Conservation (phyloP, 805 yeast species). For the Wickerhamiella domercqiae region DNA sequence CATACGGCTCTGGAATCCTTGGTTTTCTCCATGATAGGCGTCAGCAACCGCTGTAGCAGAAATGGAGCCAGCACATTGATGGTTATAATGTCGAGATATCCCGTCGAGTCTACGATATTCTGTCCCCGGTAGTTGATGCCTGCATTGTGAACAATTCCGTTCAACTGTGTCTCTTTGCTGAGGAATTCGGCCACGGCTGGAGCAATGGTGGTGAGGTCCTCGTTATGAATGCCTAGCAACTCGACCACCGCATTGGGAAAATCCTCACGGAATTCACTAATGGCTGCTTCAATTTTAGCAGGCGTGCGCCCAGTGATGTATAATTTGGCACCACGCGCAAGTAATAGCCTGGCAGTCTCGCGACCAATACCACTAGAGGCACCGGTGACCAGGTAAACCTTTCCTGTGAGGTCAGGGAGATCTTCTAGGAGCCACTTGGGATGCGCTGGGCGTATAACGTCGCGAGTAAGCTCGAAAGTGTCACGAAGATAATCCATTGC, state of each 20-base stretch:
- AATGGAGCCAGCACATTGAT: conserved; percentile 34
- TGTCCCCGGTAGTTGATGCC: conserved; percentile 17
- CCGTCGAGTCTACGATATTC: conserved; percentile 5
- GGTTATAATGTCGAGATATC: conserved; percentile 26
- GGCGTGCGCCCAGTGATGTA: conserved; percentile 27
- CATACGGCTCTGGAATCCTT: conserved; percentile 29
- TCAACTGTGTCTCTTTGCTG: conserved; percentile 19
- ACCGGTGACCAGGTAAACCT: conserved; percentile 22
- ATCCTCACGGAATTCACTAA: conserved; percentile 10
- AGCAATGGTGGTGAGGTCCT: conserved; percentile 30
- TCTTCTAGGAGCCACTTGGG: conserved; percentile 11
- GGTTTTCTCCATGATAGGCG: conserved; percentile 26
- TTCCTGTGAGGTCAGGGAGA: conserved; percentile 24
- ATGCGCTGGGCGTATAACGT: conserved; percentile 6
- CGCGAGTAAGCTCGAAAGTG: conserved; percentile 9
- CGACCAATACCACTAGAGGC: conserved; percentile 19
- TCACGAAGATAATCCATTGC: conserved; percentile 5
- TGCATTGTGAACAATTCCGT: conserved; percentile 28
- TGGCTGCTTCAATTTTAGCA: conserved; percentile 22
- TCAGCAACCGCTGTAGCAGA: conserved; percentile 24
- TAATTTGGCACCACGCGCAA: conserved; percentile 25
- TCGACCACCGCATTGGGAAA: conserved; percentile 13
- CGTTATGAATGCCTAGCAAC: conserved; percentile 14
- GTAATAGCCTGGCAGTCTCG: conserved; percentile 14
- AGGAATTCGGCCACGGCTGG: conserved; percentile 25